These are phyloP conservation scores for Malassezia obtusa DNA, from an alignment of 1,284 basidiomycete species.

Conservation along the genomic window DNA sequence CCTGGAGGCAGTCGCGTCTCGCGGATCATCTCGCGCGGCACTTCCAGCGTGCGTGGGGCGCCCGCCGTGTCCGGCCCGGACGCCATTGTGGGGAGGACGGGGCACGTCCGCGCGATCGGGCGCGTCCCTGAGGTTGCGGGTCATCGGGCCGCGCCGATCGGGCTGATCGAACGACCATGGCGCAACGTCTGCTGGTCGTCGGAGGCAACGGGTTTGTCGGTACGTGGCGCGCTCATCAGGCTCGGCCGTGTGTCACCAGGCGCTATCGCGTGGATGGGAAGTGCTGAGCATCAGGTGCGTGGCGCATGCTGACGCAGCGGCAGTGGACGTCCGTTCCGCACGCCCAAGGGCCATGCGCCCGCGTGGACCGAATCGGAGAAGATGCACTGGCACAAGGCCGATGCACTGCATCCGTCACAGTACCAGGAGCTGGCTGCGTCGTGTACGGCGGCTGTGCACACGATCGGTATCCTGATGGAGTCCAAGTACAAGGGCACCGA, in stretches of 20 bases:
- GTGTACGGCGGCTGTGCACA: constrained; percentile 75
- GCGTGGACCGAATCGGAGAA: constrained; percentile 59
- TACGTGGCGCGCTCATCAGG: constrained; percentile 56
- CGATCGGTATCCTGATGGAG: constrained; percentile 84
- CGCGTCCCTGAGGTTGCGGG: no score
- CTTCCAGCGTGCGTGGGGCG: neutral
- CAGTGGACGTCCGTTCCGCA: constrained; percentile 72
- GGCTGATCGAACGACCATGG: neutral
- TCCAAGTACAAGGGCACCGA: constrained; percentile 58
- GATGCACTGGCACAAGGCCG: constrained; percentile 39
- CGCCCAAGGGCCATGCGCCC: constrained; percentile 69
- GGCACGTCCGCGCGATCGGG: no score
- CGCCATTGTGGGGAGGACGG: neutral
- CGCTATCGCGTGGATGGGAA: constrained; percentile 68
- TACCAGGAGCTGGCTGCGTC: constrained; percentile 62
- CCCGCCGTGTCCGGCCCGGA: neutral
- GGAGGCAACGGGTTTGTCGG: constrained; percentile 93
- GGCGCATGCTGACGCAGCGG: constrained; percentile 54
- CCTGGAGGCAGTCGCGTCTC: neutral
- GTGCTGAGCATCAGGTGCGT: constrained; percentile 77
- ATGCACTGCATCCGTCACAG: constrained; percentile 63
- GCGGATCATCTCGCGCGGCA: neutral
- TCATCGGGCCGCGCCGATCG: no score
- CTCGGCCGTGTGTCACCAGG: constrained; percentile 78
- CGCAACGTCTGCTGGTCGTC: constrained; percentile 54